Conservation (phyloP, 2,329 filamentous ascomycete species). For the Mariannaea elegans region DNA sequence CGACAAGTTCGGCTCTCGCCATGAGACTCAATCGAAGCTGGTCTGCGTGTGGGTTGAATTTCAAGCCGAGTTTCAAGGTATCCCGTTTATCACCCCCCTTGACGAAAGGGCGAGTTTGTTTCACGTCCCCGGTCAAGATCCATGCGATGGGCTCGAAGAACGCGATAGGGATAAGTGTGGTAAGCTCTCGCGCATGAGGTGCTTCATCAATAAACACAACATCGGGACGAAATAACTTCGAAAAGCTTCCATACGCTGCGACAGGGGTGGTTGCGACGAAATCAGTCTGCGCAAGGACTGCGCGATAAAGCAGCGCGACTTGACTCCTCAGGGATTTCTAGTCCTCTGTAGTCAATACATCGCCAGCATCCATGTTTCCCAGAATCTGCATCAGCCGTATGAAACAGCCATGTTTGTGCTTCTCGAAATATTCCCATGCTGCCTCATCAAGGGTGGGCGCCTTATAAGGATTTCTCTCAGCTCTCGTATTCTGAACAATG, state of each 20-base stretch:
- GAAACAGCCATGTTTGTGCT: slow-evolving; percentile 44
- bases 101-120: slow-evolving; percentile 55
- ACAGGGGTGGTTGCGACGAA: slow-evolving; percentile 59
- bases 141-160: slow-evolving; percentile 53
- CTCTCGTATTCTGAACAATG: slow-evolving; percentile 30
- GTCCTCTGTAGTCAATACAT: slow-evolving; percentile 36
- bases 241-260: slow-evolving; percentile 49
- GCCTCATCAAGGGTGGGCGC: slow-evolving; percentile 55
- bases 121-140: slow-evolving; percentile 57
- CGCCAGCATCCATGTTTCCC: slow-evolving; percentile 40
- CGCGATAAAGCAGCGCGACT: slow-evolving; percentile 49
- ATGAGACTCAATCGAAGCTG: slow-evolving; percentile 49
- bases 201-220: slow-evolving; percentile 86
- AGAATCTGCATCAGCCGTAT: slow-evolving; percentile 49
- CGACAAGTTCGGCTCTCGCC: slow-evolving; percentile 47
- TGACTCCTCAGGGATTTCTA: slow-evolving; percentile 43
- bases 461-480: slow-evolving; percentile 27
- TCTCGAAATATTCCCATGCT: slow-evolving; percentile 52
- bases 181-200: slow-evolving; percentile 56
- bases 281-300: slow-evolving; percentile 50
- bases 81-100: slow-evolving; percentile 37
- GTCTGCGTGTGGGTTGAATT: slow-evolving; percentile 44
- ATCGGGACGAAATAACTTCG: slow-evolving; percentile 75
- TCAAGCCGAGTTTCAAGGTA: slow-evolving; percentile 27
- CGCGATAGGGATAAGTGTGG: slow-evolving; percentile 55